Base-by-base conservation (phyloP, 2,329 filamentous ascomycete genomes). In the Arthrobotrys pseudoclavata region DNA sequence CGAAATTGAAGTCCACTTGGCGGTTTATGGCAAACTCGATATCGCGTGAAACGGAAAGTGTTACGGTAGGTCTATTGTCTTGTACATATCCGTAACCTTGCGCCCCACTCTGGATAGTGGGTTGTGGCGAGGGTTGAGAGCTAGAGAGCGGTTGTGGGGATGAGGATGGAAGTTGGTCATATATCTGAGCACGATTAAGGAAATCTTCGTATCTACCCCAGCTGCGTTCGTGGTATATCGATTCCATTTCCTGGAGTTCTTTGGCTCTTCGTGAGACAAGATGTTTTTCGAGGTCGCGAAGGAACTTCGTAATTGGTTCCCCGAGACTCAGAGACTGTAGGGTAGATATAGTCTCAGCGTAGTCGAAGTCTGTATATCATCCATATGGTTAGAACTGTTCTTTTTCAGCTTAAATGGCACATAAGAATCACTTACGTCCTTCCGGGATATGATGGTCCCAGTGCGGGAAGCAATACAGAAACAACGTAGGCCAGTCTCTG, bases 231-330 rank as follows among this genome's bases (percentile, higher is more conserved):
- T 37, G 29, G 24, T 71, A 77, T 67, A 77, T 77, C n/a, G 53
- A 47, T 29, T 71, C 67, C 52, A 77, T 63, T 45, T 77, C 74
- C 45, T 71, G 45, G 2, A 77, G 42, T 13, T 77, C 74, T 22
- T 63, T 70, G 1, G 74, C 20, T 0, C 67, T 67, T 4, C 74
- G 74, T 29, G 47, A 64, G 3, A 69, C 50, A 26, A 77, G 67
- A 22, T 77, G 74, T n/a, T 68, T 70, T 55, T 77, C 61, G 40
- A 77, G 67, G 24, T 77, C 74, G 7, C 74, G 67, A 20, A 77
- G 74, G 26, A 77, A 77, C n/a, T 77, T 77, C 22, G 69, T 77
- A 12, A 77, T 63, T 4, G 74, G 74, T 18, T 77, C 74, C 12
- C 74, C 67, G 34, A 77, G 74, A 12, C 61, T 77, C 13, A 77